phyloP scores from a whole-genome alignment of 352 stramenopile genomes.

The Blastocystis sp. region DNA sequence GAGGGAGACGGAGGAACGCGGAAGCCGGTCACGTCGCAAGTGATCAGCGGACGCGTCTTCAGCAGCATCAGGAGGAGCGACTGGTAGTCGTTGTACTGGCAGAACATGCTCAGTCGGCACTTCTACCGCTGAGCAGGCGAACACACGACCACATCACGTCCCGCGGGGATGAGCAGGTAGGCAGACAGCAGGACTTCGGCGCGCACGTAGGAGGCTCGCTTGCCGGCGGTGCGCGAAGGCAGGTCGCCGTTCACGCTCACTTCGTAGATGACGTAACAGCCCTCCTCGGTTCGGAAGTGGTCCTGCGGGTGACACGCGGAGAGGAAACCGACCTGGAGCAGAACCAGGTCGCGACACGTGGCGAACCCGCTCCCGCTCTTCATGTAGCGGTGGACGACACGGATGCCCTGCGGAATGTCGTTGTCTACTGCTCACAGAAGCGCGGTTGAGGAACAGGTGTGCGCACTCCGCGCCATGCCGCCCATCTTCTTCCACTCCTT shows the following conservation, averaged over 20 bases:
- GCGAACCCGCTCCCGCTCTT: constrained; percentile 61
- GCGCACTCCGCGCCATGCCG: neutral
- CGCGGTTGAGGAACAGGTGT: neutral
- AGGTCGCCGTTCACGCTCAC: constrained; percentile 56
- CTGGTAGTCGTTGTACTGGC: constrained; percentile 67
- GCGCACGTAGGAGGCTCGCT: constrained; percentile 15
- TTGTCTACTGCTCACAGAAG: neutral
- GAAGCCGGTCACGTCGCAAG: constrained; percentile 56
- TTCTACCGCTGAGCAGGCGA: constrained; percentile 11
- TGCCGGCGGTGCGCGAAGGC: neutral
- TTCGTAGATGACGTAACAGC: constrained; percentile 67
- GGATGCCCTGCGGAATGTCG: constrained; percentile 42
- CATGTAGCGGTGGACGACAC: constrained; percentile 40
- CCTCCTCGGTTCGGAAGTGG: constrained; percentile 51
- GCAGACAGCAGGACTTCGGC: constrained; percentile 39
- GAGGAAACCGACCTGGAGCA: neutral
- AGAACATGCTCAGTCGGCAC: constrained; percentile 64
- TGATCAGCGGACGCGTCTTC: constrained; percentile 52
- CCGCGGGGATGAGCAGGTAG: constrained; percentile 57
- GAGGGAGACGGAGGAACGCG: neutral
- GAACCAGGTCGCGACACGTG: constrained; percentile 36
- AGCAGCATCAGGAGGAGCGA: constrained; percentile 57
- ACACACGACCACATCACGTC: neutral
- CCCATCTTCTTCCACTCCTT: constrained; percentile 65
- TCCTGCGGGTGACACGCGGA: neutral